Conservation (phyloP, 2,329 filamentous ascomycete species). For the Phaeophleospora eucalypticola region DNA sequence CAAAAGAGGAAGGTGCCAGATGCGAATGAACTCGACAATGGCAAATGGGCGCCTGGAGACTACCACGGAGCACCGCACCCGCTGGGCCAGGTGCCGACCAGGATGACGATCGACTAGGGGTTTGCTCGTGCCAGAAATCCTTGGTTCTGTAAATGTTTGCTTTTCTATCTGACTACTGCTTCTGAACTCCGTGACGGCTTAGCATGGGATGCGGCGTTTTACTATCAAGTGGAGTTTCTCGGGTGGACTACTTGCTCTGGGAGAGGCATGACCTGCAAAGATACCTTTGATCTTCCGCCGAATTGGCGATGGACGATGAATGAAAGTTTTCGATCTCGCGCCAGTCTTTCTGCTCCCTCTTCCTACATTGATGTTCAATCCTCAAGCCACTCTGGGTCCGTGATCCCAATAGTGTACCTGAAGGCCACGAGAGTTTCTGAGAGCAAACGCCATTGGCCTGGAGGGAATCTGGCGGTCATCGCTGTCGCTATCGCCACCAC, state of each 20-base stretch:
- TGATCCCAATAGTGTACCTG: too few species aligned
- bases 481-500: too few species aligned
- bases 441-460: too few species aligned
- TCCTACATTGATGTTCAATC: too few species aligned
- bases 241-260: not conserved
- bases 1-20: conserved; percentile 35
- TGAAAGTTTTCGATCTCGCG: not conserved
- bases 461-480: too few species aligned
- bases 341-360: too few species aligned
- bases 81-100: conserved; percentile 27
- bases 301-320: conserved; percentile 1
- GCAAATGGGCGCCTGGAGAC: conserved; percentile 19
- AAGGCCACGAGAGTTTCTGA: too few species aligned
- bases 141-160: not conserved
- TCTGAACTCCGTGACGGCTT: not conserved
- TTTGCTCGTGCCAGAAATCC: not conserved
- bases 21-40: conserved; percentile 13
- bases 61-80: conserved; percentile 26
- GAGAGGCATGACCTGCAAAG: not conserved
- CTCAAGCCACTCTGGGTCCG: too few species aligned
- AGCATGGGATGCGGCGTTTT: not conserved
- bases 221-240: not conserved
- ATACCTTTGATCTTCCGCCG: not conserved
- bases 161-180: not conserved
- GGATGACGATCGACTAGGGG: conserved; percentile 48